Conservation (phyloP, 768 basidiomycete species). For the Filobasidium wieringae region DNA sequence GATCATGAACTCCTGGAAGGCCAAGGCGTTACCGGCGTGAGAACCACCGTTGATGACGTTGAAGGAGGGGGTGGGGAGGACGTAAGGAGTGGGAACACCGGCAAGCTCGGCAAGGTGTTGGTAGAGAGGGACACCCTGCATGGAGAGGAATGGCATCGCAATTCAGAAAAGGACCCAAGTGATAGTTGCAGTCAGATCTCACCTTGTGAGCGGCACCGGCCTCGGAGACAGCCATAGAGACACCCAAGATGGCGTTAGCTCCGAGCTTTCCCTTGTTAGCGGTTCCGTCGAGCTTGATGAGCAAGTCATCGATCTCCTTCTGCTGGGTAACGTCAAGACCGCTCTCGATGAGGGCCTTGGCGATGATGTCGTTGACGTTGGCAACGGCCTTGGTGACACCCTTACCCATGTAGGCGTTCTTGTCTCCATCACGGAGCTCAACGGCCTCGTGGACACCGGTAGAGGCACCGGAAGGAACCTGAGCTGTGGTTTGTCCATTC, state of each 20-base stretch:
- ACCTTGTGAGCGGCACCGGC: slow-evolving; percentile 87
- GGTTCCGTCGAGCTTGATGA: slow-evolving; percentile 95
- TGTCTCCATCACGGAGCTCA: slow-evolving; percentile 95
- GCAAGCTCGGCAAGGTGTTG: slow-evolving; percentile 92
- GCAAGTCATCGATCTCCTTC: slow-evolving; percentile 91
- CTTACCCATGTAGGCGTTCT: slow-evolving; percentile 85
- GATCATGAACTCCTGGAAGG: slow-evolving; percentile 99
- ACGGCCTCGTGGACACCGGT: slow-evolving; percentile 97
- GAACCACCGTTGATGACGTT: slow-evolving; percentile 99
- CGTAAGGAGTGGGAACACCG: slow-evolving; percentile 84
- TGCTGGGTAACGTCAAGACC: slow-evolving; percentile 74
- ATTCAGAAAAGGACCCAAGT: background rate
- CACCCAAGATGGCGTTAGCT: slow-evolving; percentile 97
- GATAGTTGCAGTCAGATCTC: background rate
- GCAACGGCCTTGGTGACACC: slow-evolving; percentile 87
- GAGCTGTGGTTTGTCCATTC: slow-evolving; percentile 41
- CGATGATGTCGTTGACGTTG: slow-evolving; percentile 87
- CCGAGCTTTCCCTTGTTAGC: slow-evolving; percentile 99
- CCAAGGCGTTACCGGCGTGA: slow-evolving; percentile 98
- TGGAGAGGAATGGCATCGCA: no score
- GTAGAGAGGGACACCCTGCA: slow-evolving; percentile 75
- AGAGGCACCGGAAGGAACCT: slow-evolving; percentile 96
- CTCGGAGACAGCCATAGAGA: slow-evolving; percentile 87
- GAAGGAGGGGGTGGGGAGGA: slow-evolving; percentile 85
- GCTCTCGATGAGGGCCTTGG: slow-evolving; percentile 72